phyloP scores from a whole-genome alignment of 139 green algal species.

The Chlorella sp. region DNA sequence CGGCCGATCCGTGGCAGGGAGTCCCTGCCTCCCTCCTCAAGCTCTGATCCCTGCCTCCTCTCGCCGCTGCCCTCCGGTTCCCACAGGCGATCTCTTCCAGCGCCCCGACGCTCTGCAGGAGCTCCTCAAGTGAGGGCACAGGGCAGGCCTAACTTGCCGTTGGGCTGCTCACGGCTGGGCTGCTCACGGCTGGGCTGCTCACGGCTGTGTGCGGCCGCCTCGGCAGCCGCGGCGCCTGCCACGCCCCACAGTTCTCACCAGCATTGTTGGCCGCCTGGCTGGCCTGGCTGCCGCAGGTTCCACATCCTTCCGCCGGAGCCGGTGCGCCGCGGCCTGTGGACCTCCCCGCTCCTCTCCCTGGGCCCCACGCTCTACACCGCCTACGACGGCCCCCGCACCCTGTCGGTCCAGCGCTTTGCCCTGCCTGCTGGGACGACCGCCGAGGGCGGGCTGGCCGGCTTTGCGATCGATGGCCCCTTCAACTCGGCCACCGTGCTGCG shows the following conservation, averaged over 20 bases:
- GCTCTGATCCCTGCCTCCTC: neutral
- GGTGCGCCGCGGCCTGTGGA: conserved; percentile 41
- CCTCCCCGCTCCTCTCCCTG: conserved; percentile 44
- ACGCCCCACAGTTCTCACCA: no score
- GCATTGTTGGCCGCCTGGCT: no score
- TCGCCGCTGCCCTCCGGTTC: neutral
- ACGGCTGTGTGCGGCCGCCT: no score
- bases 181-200: no score
- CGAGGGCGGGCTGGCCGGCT: conserved; percentile 31
- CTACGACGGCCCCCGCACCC: conserved; percentile 6
- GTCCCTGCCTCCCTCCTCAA: neutral
- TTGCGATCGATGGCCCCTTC: conserved; percentile 14
- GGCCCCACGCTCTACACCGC: conserved; percentile 41
- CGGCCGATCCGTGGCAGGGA: neutral
- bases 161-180: no score
- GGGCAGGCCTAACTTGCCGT: no score
- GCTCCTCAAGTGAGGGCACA: conserved; percentile 52
- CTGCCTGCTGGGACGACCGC: conserved; percentile 19
- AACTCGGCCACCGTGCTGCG: conserved; percentile 38
- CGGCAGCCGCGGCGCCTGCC: no score
- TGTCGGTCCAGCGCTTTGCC: conserved; percentile 15
- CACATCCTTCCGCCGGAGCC: conserved; percentile 54
- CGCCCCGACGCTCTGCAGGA: conserved; percentile 17
- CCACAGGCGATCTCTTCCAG: conserved; percentile 15
- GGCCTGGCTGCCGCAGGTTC: no score